A percentile compares a stretch with the other conserved stretches of the same genome.
phyloP scores from a whole-genome alignment of 1,284 basidiomycete species.

The Inonotus hispidus region DNA sequence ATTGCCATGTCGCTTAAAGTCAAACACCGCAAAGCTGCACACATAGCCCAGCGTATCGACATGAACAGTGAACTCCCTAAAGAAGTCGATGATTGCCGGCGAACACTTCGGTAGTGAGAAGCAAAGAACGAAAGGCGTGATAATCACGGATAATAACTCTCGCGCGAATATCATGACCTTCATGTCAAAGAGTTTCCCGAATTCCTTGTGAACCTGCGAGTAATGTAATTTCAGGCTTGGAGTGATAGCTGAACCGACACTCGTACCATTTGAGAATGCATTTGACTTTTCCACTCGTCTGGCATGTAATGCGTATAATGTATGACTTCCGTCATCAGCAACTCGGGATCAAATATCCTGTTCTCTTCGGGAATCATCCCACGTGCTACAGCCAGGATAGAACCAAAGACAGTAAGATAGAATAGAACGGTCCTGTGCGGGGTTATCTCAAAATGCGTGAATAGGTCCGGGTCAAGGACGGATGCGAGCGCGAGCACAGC shows the following conservation, averaged over 20 bases:
- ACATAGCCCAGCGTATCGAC: conserved; percentile 96
- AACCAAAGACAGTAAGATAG: conserved; percentile 86
- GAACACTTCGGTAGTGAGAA: conserved; percentile 87
- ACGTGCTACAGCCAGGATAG: conserved; percentile 81
- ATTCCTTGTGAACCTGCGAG: conserved; percentile 78
- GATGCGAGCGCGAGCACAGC: conserved; percentile 91
- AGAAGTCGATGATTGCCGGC: conserved; percentile 89
- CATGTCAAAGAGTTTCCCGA: conserved; percentile 85
- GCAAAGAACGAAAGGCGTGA: conserved; percentile 94
- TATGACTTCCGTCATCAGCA: conserved; percentile 87
- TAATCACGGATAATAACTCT: conserved; percentile 85
- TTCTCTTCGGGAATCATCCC: conserved; percentile 97
- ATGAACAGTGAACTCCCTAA: conserved; percentile 94
- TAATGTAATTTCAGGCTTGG: conserved; percentile 1
- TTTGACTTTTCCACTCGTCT: conserved; percentile 79
- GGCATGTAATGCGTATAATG: conserved; percentile 96
- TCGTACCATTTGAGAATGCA: conserved; percentile 82
- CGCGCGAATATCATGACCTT: conserved; percentile 83
- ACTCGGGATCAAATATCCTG: conserved; percentile 88
- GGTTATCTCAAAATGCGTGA: conserved; percentile 93
- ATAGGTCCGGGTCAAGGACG: conserved; percentile 86
- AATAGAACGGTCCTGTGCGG: conserved; percentile 90
- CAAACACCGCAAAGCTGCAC: conserved; percentile 97
- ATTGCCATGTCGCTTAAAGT: conserved; percentile 89
- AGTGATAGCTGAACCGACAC: conserved; percentile 2